These are phyloP conservation scores for Fomitopsis serialis DNA, from an alignment of 768 basidiomycete genomes.

Conservation along the genomic window DNA sequence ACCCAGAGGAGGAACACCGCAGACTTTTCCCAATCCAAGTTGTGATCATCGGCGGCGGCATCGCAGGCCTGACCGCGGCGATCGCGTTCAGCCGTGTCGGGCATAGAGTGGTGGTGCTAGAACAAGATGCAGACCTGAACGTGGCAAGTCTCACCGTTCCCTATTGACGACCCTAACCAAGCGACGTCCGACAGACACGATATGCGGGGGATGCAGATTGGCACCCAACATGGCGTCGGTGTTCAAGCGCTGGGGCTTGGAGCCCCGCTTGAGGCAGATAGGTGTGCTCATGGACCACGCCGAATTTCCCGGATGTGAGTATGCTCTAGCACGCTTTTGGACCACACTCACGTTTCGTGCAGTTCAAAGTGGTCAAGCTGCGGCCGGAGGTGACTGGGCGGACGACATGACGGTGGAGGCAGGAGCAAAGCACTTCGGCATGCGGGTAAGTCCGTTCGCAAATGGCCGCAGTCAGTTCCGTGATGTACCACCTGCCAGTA, in stretches of 20 bases:
- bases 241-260: slow-evolving; percentile 53
- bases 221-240: slow-evolving; percentile 57
- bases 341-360: neutral
- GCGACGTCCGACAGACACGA: slow-evolving; percentile 7
- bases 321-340: neutral
- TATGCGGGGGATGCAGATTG: slow-evolving; percentile 33
- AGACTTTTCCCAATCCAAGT: slow-evolving; percentile 23
- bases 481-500: slow-evolving; percentile 12
- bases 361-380: slow-evolving; percentile 39
- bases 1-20: neutral
- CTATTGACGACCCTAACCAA: neutral
- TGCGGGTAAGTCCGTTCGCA: slow-evolving; percentile 34
- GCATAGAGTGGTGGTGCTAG: slow-evolving; percentile 30
- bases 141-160: slow-evolving; percentile 14
- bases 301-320: slow-evolving; percentile 15
- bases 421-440: slow-evolving; percentile 42
- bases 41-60: slow-evolving; percentile 28
- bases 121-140: slow-evolving; percentile 20
- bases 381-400: slow-evolving; percentile 43
- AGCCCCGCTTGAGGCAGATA: slow-evolving; percentile 32
- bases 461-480: too few relatives aligned
- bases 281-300: slow-evolving; percentile 17
- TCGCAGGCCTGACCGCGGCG: slow-evolving; percentile 30
- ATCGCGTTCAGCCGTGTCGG: slow-evolving; percentile 30
- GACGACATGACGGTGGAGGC: slow-evolving; percentile 42